Base-by-base conservation (phyloP, 768 basidiomycete species). In the Lepiota brunneoincarnata region DNA sequence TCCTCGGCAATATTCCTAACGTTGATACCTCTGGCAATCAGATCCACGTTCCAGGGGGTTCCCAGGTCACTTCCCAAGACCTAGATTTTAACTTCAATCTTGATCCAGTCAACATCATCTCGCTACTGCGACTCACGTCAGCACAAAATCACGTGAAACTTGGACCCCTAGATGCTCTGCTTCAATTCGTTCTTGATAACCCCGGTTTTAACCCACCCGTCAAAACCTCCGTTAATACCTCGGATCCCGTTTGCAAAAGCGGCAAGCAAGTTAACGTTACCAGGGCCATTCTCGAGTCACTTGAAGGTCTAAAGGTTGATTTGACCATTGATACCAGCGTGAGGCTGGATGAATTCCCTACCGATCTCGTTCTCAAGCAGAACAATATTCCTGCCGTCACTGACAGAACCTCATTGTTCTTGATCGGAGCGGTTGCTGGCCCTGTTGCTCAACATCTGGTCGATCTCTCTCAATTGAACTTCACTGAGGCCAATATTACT, bases 371-470 rank as follows among this genome's bases (percentile, higher is more conserved):
- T 11, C 87, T 89, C 68, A 66, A 70, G 21, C 87, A 89, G 61
- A 72, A 66, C 44, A 72, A 72, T 37, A 82, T 89, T 14, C 73
- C 81, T 17, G 80, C 80, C 0, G 67, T 77, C 40, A 84, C 82
- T 2, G 88, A 89, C 64, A 61, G 75, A 56, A 82, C 82, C 2
- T 80, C 77, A 0, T 67, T 90, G 21, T 87, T 79, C 67, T 74
- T 89, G 46, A 83, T 89, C 37, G 84, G 86, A n/a, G 84, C 80
- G 3, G 84, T 89, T 26, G 83, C 86, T 38, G 82, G 77, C 15
- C 84, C 87, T 12, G 70, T 85, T 24, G 79, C 83, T 2, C 87
- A 88, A 65, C 71, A 75, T 59, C 75, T 90, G 14, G 86, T 89
- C 21, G 77, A 83, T 43, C 73, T 72, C 17, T 75, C 87, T 0